These are phyloP conservation scores for Ceratocystis destructans DNA, from an alignment of 2,329 filamentous ascomycete genomes.

Conservation along the genomic window DNA sequence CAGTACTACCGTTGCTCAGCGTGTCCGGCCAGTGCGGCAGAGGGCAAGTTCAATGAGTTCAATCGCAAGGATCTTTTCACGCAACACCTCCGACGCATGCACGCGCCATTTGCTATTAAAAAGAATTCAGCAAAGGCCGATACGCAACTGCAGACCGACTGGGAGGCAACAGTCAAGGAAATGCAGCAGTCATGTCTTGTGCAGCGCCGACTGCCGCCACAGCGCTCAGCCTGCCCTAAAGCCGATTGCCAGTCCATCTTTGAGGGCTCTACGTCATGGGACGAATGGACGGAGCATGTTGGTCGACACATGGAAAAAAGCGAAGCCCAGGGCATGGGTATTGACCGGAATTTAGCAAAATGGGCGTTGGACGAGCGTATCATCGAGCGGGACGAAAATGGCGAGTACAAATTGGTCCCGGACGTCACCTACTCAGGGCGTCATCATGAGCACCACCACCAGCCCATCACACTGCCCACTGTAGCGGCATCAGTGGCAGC, in stretches of 20 bases:
- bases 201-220: constrained; percentile 53
- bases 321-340: constrained; percentile 42
- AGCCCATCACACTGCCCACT: constrained; percentile 14
- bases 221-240: constrained; percentile 55
- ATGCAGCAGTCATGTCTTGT: constrained; percentile 65
- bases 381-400: constrained; percentile 43
- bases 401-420: constrained; percentile 39
- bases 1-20: constrained; percentile 51
- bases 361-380: constrained; percentile 53
- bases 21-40: constrained; percentile 40
- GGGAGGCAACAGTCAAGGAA: constrained; percentile 51
- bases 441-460: constrained; percentile 19
- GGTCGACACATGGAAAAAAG: constrained; percentile 75
- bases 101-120: constrained; percentile 55
- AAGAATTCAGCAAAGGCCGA: constrained; percentile 44
- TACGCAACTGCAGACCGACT: constrained; percentile 45
- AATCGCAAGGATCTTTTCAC: constrained; percentile 95
- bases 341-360: constrained; percentile 43
- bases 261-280: constrained; percentile 62
- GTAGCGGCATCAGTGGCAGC: neutral
- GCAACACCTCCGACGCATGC: constrained; percentile 89
- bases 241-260: constrained; percentile 60
- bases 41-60: constrained; percentile 56
- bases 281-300: constrained; percentile 84
- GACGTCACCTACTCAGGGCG: constrained; percentile 18